phyloP scores from a whole-genome alignment of 179 eudicot species.

The Sideroxylon spinosum region DNA sequence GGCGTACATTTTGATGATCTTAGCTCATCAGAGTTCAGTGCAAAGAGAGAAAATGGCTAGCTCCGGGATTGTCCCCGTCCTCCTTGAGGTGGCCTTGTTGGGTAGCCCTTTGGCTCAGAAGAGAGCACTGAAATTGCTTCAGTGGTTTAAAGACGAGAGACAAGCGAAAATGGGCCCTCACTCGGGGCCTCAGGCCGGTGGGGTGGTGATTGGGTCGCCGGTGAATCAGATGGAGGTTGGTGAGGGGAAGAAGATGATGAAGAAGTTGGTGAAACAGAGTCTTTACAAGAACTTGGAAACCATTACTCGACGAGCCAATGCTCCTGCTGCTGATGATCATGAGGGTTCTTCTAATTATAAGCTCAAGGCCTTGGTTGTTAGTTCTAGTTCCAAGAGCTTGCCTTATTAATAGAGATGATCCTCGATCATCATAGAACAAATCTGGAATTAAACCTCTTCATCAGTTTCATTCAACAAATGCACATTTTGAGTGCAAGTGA shows the following conservation, averaged over 20 bases:
- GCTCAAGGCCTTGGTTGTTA: slow-evolving; percentile 65
- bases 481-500: not conserved
- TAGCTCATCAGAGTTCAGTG: slow-evolving; percentile 63
- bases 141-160: slow-evolving; percentile 83
- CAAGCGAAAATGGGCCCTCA: slow-evolving; percentile 52
- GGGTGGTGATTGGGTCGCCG: slow-evolving; percentile 48
- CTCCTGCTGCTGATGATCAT: slow-evolving; percentile 25
- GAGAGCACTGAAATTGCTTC: slow-evolving; percentile 67
- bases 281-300: slow-evolving; percentile 75
- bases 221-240: slow-evolving; percentile 34
- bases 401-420: slow-evolving; percentile 40
- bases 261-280: slow-evolving; percentile 77
- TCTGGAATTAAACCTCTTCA: not conserved
- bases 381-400: slow-evolving; percentile 95
- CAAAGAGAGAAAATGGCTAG: slow-evolving; percentile 65
- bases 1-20: slow-evolving; percentile 66
- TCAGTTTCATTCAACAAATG: not conserved
- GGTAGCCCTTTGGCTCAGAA: slow-evolving; percentile 83
- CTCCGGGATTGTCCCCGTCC: slow-evolving; percentile 61
- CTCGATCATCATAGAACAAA: not conserved
- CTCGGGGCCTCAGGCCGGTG: slow-evolving; percentile 68
- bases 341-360: slow-evolving; percentile 26
- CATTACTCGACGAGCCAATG: slow-evolving; percentile 67
- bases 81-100: slow-evolving; percentile 71
- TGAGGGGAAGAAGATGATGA: slow-evolving; percentile 70